Conservation (phyloP, 1,284 basidiomycete species). For the Rhodofomes roseus region DNA sequence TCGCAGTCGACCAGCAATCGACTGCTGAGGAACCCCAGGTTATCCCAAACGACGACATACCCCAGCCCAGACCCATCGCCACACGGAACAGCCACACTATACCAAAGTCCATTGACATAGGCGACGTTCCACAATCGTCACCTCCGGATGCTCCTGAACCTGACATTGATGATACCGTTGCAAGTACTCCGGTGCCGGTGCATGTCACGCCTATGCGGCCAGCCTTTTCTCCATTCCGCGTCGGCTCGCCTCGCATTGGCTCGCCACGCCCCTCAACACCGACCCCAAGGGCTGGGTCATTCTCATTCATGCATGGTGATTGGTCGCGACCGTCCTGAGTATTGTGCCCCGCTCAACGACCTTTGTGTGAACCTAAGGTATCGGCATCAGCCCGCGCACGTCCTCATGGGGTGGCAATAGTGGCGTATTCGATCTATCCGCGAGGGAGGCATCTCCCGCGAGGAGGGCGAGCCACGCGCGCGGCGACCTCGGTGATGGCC, state of each 20-base stretch:
- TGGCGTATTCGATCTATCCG: slow-evolving; percentile 10
- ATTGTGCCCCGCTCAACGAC: slow-evolving; percentile 16
- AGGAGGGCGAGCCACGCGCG: slow-evolving; percentile 10
- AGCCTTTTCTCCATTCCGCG: slow-evolving; percentile 7
- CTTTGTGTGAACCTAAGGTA: slow-evolving; percentile 18
- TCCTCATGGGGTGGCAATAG: slow-evolving; percentile 24
- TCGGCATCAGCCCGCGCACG: slow-evolving; percentile 27
- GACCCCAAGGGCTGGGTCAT: slow-evolving; percentile 26
- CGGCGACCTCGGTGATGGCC: slow-evolving; percentile 21
- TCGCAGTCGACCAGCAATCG: not conserved
- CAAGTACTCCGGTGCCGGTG: slow-evolving; percentile 14
- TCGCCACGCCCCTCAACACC: slow-evolving; percentile 23
- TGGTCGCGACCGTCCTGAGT: slow-evolving; percentile 21
- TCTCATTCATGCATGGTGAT: slow-evolving; percentile 31
- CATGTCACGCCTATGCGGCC: slow-evolving; percentile 15
- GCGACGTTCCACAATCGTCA: not conserved
- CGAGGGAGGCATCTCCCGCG: not conserved
- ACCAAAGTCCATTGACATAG: not conserved
- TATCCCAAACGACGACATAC: not conserved
- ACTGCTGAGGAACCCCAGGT: not conserved
- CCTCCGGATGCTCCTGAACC: slow-evolving; percentile 3
- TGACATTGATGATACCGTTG: slow-evolving; percentile 11
- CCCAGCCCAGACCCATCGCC: not conserved
- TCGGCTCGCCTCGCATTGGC: slow-evolving; percentile 2
- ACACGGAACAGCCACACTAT: not conserved